These are phyloP conservation scores for Neurospora terricola DNA, from an alignment of 495 filamentous ascomycete species.

Conservation along the genomic window DNA sequence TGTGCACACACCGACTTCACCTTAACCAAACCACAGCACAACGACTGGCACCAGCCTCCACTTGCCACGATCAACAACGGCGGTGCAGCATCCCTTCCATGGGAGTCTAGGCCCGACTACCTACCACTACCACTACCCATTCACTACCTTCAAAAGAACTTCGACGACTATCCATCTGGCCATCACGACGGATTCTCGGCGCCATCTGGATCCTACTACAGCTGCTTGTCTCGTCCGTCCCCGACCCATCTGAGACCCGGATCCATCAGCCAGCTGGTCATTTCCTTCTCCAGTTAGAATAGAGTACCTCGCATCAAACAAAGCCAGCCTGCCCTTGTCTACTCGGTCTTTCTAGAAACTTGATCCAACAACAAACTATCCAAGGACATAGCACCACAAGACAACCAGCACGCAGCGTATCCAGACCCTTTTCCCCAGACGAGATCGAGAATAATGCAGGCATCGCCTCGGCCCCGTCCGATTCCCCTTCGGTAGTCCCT, in stretches of 20 bases:
- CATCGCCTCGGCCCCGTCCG: neutral
- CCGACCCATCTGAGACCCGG: neutral
- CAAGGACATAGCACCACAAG: neutral
- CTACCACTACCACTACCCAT: neutral
- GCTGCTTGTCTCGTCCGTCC: neutral
- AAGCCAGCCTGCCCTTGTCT: neutral
- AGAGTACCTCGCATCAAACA: neutral
- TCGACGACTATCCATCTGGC: neutral
- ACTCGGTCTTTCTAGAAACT: neutral
- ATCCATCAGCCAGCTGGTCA: neutral
- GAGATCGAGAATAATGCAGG: neutral
- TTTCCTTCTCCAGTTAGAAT: neutral
- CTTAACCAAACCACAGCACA: neutral
- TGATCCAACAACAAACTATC: neutral
- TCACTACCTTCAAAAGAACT: neutral
- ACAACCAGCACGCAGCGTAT: neutral
- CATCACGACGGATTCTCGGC: neutral
- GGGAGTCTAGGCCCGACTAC: neutral
- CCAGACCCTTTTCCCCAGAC: neutral
- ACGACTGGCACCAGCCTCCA: neutral
- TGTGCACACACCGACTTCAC: neutral
- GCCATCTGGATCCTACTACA: neutral
- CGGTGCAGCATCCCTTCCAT: neutral
- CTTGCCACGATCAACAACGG: neutral
- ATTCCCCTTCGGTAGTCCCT: neutral